Conservation (phyloP, 441 rosid genomes). For the Raphanus hybrid region DNA sequence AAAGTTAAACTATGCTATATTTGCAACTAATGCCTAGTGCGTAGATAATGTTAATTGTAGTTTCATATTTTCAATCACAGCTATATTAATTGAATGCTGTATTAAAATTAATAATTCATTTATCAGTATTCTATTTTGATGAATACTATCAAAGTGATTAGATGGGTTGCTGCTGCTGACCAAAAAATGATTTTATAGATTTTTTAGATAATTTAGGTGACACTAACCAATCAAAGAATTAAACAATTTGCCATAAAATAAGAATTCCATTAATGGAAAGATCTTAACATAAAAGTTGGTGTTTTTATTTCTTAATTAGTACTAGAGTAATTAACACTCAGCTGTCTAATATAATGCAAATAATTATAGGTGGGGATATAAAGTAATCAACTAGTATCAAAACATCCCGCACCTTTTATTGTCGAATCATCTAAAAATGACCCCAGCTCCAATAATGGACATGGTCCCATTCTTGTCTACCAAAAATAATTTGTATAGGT, state of each 20-base stretch:
- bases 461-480: conserved; percentile 39
- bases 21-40: background rate
- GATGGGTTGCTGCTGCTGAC: background rate
- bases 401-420: conserved; percentile 39
- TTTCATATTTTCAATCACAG: background rate
- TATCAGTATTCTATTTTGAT: background rate
- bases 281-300: conserved; percentile 28
- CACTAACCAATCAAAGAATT: conserved; percentile 28
- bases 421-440: conserved; percentile 36
- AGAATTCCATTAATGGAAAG: conserved; percentile 36
- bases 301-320: conserved; percentile 27
- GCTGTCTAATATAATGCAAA: conserved; percentile 23
- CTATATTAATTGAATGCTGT: background rate
- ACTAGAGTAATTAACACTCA: conserved; percentile 23
- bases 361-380: conserved; percentile 27
- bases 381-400: conserved; percentile 19
- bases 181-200: background rate
- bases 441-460: conserved; percentile 37
- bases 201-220: conserved; percentile 21
- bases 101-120: background rate
- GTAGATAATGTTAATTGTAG: background rate
- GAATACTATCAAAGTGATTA: conserved; percentile 21
- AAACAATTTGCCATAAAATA: conserved; percentile 23
- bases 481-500: conserved; percentile 20
- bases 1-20: background rate